Percentiles rank a stretch among this genome's conserved stretches.
Evolutionary conservation across 2,329 filamentous ascomycete species (phyloP).

Genomic region (Trichoderma atroviride): DNA sequence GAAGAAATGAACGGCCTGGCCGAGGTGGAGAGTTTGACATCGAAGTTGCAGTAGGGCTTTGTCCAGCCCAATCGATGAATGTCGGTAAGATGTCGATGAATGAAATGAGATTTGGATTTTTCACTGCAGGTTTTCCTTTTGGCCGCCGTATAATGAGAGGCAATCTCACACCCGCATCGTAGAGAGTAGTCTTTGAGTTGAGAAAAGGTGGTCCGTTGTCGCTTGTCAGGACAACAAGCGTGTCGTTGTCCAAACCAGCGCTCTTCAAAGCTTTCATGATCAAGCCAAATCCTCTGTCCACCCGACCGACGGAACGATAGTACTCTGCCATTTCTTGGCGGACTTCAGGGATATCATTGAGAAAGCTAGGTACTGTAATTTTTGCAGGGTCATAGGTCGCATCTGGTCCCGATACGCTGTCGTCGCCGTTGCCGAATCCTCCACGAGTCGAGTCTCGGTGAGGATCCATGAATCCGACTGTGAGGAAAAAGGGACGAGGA

Average conservation of each 20-base stretch:
- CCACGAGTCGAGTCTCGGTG: slow-evolving; percentile 13
- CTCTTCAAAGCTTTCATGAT: slow-evolving; percentile 8
- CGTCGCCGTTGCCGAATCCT: slow-evolving; percentile 16
- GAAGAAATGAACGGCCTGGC: slow-evolving; percentile 8
- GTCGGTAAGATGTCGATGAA: slow-evolving; percentile 11
- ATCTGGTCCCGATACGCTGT: background rate
- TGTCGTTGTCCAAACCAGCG: background rate
- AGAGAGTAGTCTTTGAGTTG: slow-evolving; percentile 17
- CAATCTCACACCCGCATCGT: slow-evolving; percentile 13
- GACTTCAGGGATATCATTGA: slow-evolving; percentile 1
- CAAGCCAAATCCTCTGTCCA: slow-evolving; percentile 3
- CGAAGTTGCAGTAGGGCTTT: background rate
- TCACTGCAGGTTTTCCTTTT: background rate
- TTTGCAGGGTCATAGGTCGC: background rate
- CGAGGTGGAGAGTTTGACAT: background rate
- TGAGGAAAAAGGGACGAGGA: background rate
- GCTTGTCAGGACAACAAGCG: slow-evolving; percentile 12
- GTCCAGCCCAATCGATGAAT: slow-evolving; percentile 12
- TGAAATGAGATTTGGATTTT: slow-evolving; percentile 17
- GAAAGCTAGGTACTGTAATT: slow-evolving; percentile 2
- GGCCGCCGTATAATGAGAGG: slow-evolving; percentile 9
- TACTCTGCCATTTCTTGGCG: slow-evolving; percentile 17
- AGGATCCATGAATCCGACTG: slow-evolving; percentile 21
- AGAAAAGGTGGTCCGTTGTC: slow-evolving; percentile 19
- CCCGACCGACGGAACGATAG: slow-evolving; percentile 4